These are phyloP conservation scores for Linnemannia schmuckeri DNA, from an alignment of 192 early-diverging fungal species.

Conservation along the genomic window DNA sequence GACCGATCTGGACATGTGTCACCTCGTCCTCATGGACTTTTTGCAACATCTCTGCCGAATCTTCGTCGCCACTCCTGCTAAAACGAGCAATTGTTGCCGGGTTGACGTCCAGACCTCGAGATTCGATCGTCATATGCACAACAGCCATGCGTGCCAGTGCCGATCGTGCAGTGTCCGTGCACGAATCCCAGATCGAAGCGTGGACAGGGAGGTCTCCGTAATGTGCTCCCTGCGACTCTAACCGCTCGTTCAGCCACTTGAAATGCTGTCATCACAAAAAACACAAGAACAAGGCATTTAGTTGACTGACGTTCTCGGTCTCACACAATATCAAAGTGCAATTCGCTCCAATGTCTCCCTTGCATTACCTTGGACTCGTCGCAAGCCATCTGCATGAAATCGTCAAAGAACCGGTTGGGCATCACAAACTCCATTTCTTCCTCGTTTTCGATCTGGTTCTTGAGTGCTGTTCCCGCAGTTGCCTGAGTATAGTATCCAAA, in stretches of 20 bases:
- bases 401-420: slow-evolving; percentile 62
- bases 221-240: slow-evolving; percentile 62
- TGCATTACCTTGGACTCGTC: slow-evolving; percentile 69
- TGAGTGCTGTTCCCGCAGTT: slow-evolving; percentile 39
- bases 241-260: slow-evolving; percentile 60
- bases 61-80: slow-evolving; percentile 63
- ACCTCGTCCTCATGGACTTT: slow-evolving; percentile 69
- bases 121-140: slow-evolving; percentile 80
- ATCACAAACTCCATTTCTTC: slow-evolving; percentile 40
- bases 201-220: slow-evolving; percentile 72
- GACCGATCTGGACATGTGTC: slow-evolving; percentile 63
- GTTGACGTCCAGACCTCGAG: slow-evolving; percentile 78
- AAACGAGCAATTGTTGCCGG: slow-evolving; percentile 74
- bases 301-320: neutral
- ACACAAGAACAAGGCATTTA: neutral
- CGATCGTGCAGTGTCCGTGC: slow-evolving; percentile 64
- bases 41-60: slow-evolving; percentile 65
- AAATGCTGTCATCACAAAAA: slow-evolving; percentile 61
- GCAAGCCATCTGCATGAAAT: slow-evolving; percentile 71
- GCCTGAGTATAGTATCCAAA: slow-evolving; percentile 57
- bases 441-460: slow-evolving; percentile 22
- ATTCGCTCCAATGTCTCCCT: neutral
- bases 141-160: slow-evolving; percentile 69
- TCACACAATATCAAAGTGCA: neutral
- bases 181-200: slow-evolving; percentile 76